Base-by-base conservation (phyloP, 805 yeast species). In the Starmerella bacillaris region DNA sequence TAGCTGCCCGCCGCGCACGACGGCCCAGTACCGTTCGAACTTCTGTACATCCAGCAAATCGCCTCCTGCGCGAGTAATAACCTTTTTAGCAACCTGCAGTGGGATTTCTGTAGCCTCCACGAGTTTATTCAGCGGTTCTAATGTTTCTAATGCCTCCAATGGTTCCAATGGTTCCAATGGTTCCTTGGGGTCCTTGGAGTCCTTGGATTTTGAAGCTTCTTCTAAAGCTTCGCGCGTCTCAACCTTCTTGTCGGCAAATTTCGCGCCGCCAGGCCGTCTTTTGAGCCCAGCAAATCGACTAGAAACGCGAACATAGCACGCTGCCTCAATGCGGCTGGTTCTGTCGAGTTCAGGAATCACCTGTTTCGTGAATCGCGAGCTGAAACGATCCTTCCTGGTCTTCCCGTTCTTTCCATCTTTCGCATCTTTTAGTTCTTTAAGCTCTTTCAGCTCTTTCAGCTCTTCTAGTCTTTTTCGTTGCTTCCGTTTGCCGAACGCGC, bases 1-100 rank as follows among this genome's bases (percentile, higher is more conserved):
- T 36, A 89, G 56, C 50, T 83, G 83, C 0, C 94, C 93, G 49
- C 84, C 94, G 48, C 78, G 76, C 35, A 83, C 59, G 0, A 78
- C 55, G 3, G 59, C 60, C 48, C 45, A 58, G 43, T 50, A 54
- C 34, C 45, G 37, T 2, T 47, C 49, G 28, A 42, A 37, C 30
- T 44, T 36, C 15, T 5, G 8, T 15, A 26, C 12, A 8, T 12
- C 29, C n/a, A 7, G 6, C 29, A 26, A 26, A 7, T 26, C 16
- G 29, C 12, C 29, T n/a, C n/a, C n/a, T n/a, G n/a, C n/a, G 8
- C 14, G n/a, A n/a, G 9, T 22, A 11, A n/a, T 22, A n/a, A 22
- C 12, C 26, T 9, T n/a, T 22, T 22, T 9, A 22, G 12, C 9
- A 9, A 22, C 12, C 26, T 9, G 9, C 26, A 22, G n/a, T n/a